Evolutionary conservation across 139 green algal species (phyloP), one percentile per base, ranked within the genome.

Genomic region (Chlorella sp.): DNA sequence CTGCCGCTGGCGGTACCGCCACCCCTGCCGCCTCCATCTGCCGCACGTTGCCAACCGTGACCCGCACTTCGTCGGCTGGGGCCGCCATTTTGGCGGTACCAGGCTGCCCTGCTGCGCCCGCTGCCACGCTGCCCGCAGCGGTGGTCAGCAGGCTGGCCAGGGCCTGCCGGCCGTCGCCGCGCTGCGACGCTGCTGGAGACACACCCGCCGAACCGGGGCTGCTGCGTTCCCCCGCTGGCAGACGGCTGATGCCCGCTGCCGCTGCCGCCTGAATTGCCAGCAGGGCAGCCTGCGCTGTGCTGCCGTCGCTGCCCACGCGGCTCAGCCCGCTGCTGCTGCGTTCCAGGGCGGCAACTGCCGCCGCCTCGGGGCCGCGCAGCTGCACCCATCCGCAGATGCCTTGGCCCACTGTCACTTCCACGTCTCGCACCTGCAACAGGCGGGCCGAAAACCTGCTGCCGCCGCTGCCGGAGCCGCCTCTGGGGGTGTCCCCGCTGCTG

Each of bases 21-120:
- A 97, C 86, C 0, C 83, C 87, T 51, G 92, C 81, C 80, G 92
- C 88, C 56, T 87, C 70, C 93, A 98, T 94, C 79, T 96, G 87
- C 81, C 84, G 80, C 67, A 87, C 87, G 89, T 96, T 98, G 85
- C 95, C 95, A 0, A 98, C 81, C 5, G 86, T 87, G 19, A 96
- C 88, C 73, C 65, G 64, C 48, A 93, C 76, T 22, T 87, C 85
- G 26, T 7, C 16, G 9, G 68, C 1, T n/a, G 5, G 43, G 20
- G 51, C 83, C 1, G 34, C 38, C 28, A 51, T 65, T 28, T 43
- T 72, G 26, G 48, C 36, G 9, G 30, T 11, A 32, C 34, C 60
- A 36, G 26, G n/a, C 24, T 34, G 51, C 5, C 32, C 30, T 76
- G 72, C 79, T 84, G 89, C n/a, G n/a, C n/a, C 85, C 40, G 65